A percentile compares a stretch with the other conserved stretches of the same genome.
Conservation (phyloP, 441 rosid species). For the Populus tomentosa region DNA sequence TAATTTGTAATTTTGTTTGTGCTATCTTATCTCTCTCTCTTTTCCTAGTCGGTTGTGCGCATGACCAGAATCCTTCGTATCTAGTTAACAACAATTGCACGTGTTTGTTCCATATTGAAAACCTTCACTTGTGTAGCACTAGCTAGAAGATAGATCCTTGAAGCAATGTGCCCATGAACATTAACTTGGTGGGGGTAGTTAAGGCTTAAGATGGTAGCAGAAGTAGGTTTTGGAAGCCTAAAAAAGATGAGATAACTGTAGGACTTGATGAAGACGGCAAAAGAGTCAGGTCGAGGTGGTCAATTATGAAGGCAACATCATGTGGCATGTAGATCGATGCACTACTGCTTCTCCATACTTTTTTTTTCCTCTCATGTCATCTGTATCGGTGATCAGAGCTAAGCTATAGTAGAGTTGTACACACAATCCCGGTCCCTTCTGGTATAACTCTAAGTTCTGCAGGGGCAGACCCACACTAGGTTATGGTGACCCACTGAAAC, state of each 20-base stretch:
- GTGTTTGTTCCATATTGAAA: neutral
- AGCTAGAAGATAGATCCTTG: neutral
- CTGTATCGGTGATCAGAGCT: neutral
- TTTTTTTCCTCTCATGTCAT: too few species aligned
- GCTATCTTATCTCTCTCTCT: neutral
- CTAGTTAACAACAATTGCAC: neutral
- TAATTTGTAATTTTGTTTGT: neutral
- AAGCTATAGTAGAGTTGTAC: neutral
- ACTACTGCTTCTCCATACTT: constrained; percentile 13
- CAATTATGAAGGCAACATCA: neutral
- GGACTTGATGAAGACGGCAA: neutral
- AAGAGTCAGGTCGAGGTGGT: neutral
- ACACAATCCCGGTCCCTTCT: neutral
- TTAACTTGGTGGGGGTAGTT: too few species aligned
- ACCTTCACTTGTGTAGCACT: neutral
- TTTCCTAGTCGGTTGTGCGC: neutral
- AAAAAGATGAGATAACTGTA: neutral
- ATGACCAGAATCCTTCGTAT: neutral
- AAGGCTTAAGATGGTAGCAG: too few species aligned
- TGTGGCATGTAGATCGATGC: too few species aligned
- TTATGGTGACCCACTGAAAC: neutral
- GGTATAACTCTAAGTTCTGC: too few species aligned
- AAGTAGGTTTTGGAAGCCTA: neutral
- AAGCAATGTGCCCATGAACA: neutral
- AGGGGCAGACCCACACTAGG: neutral